Base-by-base conservation (phyloP, 352 stramenopile species). In the Pythium insidiosum region DNA sequence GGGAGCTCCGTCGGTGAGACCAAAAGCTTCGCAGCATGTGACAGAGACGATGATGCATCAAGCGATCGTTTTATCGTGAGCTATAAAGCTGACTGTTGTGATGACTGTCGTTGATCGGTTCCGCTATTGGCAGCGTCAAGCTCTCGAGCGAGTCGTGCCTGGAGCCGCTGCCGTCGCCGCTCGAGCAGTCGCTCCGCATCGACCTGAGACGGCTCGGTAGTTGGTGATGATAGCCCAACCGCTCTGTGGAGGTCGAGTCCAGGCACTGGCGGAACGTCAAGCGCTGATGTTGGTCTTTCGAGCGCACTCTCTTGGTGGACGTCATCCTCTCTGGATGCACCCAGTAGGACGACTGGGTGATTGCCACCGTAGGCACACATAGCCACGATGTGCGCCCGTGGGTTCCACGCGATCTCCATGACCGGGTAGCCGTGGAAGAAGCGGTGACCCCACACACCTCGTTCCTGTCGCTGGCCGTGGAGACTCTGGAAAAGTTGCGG, bases 341-440 rank as follows among this genome's bases (percentile, higher is more conserved):
- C 74, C 11, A 88, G 66, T 31, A 86, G 49, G 25, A 84, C 66
- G 31, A 88, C 70, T 11, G 75, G 70, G 20, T 80, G 62, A 44
- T 68, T 74, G 6, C 57, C 58, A 69, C 78, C 71, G 30, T 84
- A 86, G 21, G 64, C 77, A 25, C 61, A 74, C 25, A 87, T 47
- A 24, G 78, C 78, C 21, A 73, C 65, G 40, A 90, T 68, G 34
- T 88, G 75, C 12, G 71, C 56, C 1, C 58, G 65, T 18, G 75
- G 56, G 2, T 60, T 84, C 77, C 77, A 90, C 6, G 52, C 73
- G 20, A 90, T 53, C 30, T 84, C 71, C 34, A 68, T 31, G 6
- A 89, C 47, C 2, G 77, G 69, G 13, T 38, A 65, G 11, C 52
- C 58, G 16, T 69, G 58, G 41, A 82, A 87, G 43, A 89, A 84